A percentile compares a stretch with the other conserved stretches of the same genome.
These are phyloP conservation scores for Tremella fuciformis DNA, from an alignment of 768 basidiomycete genomes.

Conservation along the genomic window DNA sequence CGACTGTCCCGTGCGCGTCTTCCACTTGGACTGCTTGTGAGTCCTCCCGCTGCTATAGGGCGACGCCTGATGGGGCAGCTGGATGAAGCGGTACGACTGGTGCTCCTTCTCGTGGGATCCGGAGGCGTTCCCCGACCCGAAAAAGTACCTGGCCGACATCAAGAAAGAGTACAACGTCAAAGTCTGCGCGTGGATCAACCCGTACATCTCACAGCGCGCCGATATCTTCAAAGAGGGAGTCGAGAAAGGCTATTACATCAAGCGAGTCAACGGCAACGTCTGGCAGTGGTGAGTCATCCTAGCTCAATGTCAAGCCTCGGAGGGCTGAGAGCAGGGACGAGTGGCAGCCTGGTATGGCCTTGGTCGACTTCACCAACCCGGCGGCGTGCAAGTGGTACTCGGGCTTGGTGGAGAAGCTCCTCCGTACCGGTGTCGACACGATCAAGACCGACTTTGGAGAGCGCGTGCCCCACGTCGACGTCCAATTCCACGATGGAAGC, in stretches of 20 bases:
- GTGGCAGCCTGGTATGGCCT: slow-evolving; percentile 60
- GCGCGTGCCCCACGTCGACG: slow-evolving; percentile 66
- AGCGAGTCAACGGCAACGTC: slow-evolving; percentile 61
- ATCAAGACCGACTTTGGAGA: slow-evolving; percentile 69
- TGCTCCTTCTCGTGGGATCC: slow-evolving; percentile 68
- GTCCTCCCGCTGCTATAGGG: background rate
- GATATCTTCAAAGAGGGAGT: slow-evolving; percentile 67
- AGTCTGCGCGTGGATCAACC: slow-evolving; percentile 69
- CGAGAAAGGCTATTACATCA: slow-evolving; percentile 68
- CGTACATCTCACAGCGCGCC: slow-evolving; percentile 59
- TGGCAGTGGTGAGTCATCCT: slow-evolving; percentile 47
- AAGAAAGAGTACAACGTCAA: slow-evolving; percentile 61
- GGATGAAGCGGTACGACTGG: slow-evolving; percentile 48
- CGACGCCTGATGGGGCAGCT: slow-evolving; percentile 13
- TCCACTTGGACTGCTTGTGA: slow-evolving; percentile 65
- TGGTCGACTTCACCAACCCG: slow-evolving; percentile 66
- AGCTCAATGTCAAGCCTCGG: background rate
- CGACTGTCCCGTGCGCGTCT: slow-evolving; percentile 59
- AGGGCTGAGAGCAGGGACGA: slow-evolving; percentile 56
- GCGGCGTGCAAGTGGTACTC: slow-evolving; percentile 61
- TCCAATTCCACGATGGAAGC: slow-evolving; percentile 65
- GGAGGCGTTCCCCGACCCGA: slow-evolving; percentile 70
- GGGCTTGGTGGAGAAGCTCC: slow-evolving; percentile 56
- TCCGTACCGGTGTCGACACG: slow-evolving; percentile 56
- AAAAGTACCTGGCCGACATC: slow-evolving; percentile 58